phyloP scores from a whole-genome alignment of 2,329 filamentous ascomycete genomes.

The Albifimbria verrucaria region DNA sequence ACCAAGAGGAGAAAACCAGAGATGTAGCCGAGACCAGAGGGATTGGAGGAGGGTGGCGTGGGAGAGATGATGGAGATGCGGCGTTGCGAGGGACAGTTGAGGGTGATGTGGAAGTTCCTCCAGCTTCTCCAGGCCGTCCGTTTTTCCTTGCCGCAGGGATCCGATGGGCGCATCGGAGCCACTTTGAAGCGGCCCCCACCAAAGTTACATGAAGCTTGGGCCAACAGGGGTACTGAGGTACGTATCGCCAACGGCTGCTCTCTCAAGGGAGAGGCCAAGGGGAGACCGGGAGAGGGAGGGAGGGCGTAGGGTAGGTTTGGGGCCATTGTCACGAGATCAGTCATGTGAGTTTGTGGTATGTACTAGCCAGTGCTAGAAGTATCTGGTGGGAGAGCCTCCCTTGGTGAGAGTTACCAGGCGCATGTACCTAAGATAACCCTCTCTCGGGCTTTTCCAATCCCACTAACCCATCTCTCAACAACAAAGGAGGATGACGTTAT shows the following conservation, averaged over 20 bases:
- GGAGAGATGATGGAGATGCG: slow-evolving; percentile 19
- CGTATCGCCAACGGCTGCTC: not conserved
- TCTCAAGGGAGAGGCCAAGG: too few relatives aligned
- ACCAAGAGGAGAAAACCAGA: slow-evolving; percentile 39
- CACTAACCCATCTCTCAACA: too few relatives aligned
- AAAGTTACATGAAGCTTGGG: slow-evolving; percentile 26
- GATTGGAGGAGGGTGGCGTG: slow-evolving; percentile 17
- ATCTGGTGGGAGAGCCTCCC: too few relatives aligned
- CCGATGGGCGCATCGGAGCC: slow-evolving; percentile 2
- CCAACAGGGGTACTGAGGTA: slow-evolving; percentile 11
- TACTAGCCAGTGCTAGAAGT: too few relatives aligned
- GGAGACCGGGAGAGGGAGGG: too few relatives aligned
- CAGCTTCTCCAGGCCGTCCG: slow-evolving; percentile 24
- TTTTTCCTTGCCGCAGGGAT: slow-evolving; percentile 18
- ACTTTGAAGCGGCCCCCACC: slow-evolving; percentile 14
- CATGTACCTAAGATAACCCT: too few relatives aligned
- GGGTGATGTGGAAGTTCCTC: slow-evolving; percentile 41
- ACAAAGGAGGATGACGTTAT: too few relatives aligned
- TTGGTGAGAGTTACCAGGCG: too few relatives aligned
- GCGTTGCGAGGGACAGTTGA: slow-evolving; percentile 27
- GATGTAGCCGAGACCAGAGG: slow-evolving; percentile 29
- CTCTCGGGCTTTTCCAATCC: too few relatives aligned
- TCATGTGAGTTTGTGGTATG: too few relatives aligned
- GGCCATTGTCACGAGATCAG: too few relatives aligned
- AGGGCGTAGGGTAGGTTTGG: too few relatives aligned